These are phyloP conservation scores for Solanum paucissectum DNA, from an alignment of 257 asterid species.

Conservation along the genomic window DNA sequence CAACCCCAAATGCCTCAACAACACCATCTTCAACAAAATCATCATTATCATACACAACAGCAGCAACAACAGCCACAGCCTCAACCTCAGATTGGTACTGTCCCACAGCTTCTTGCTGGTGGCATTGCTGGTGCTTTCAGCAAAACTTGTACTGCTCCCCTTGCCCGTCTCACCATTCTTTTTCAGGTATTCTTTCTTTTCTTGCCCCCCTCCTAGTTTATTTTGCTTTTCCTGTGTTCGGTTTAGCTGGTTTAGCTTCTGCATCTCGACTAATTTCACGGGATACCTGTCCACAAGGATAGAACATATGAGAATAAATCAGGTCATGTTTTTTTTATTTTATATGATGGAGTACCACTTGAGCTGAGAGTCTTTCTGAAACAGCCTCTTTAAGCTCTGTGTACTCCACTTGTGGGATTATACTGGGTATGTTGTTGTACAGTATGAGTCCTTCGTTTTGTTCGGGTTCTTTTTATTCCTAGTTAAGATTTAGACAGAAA, in stretches of 20 bases:
- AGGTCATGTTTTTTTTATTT: neutral
- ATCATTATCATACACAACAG: conserved; percentile 28
- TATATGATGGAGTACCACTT: neutral
- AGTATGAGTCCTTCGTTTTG: neutral
- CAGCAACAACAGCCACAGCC: conserved; percentile 19
- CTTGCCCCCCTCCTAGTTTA: neutral
- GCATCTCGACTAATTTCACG: neutral
- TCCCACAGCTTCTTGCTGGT: conserved; percentile 88
- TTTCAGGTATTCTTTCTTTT: conserved; percentile 48
- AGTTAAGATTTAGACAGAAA: neutral
- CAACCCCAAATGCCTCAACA: conserved; percentile 17
- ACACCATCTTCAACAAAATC: conserved; percentile 23
- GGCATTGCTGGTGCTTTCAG: conserved; percentile 96
- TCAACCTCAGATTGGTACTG: conserved; percentile 67
- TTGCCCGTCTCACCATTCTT: conserved; percentile 85
- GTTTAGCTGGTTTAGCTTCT: neutral
- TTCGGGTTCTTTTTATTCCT: neutral
- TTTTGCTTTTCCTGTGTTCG: neutral
- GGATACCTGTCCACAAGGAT: neutral
- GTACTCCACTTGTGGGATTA: neutral
- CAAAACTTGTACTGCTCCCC: conserved; percentile 94
- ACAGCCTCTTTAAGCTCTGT: neutral
- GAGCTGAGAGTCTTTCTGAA: neutral
- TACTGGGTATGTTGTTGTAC: neutral
- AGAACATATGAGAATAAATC: neutral